Conservation (phyloP, 345 rosid species). For the Camelina neglecta region DNA sequence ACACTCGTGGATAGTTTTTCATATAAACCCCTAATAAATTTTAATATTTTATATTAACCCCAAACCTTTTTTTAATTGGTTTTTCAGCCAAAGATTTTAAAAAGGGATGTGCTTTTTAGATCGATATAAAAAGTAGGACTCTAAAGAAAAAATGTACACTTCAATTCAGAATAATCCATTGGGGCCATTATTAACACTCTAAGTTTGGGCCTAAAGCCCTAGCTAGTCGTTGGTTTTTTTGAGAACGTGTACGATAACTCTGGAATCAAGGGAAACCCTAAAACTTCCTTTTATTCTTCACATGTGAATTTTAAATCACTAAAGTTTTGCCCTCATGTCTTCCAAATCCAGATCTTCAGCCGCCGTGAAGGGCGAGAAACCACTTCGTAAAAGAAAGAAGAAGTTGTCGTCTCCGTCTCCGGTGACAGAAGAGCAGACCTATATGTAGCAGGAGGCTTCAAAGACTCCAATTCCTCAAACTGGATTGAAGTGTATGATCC, state of each 20-base stretch:
- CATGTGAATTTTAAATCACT: too few relatives aligned
- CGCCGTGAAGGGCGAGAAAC: too few relatives aligned
- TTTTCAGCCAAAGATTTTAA: background rate
- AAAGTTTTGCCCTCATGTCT: too few relatives aligned
- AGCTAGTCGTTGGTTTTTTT: background rate
- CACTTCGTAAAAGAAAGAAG: too few relatives aligned
- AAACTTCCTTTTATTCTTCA: background rate
- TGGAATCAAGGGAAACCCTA: background rate
- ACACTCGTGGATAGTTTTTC: background rate
- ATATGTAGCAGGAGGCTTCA: conserved; percentile 22
- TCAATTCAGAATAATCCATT: background rate
- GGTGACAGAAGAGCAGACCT: background rate
- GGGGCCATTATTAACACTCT: background rate
- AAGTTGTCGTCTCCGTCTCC: background rate
- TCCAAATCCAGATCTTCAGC: too few relatives aligned
- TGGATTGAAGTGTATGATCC: conserved; percentile 25
- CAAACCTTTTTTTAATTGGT: too few relatives aligned
- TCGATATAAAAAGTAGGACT: background rate
- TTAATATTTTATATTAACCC: background rate
- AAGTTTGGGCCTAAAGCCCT: background rate
- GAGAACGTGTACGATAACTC: background rate
- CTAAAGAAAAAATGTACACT: too few relatives aligned
- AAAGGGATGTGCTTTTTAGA: too few relatives aligned
- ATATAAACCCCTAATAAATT: background rate
- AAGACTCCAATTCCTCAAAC: background rate